Percentiles rank a stretch among this genome's conserved stretches.
Conservation (phyloP, 2,329 filamentous ascomycete species). For the Monosporascus sp. region DNA sequence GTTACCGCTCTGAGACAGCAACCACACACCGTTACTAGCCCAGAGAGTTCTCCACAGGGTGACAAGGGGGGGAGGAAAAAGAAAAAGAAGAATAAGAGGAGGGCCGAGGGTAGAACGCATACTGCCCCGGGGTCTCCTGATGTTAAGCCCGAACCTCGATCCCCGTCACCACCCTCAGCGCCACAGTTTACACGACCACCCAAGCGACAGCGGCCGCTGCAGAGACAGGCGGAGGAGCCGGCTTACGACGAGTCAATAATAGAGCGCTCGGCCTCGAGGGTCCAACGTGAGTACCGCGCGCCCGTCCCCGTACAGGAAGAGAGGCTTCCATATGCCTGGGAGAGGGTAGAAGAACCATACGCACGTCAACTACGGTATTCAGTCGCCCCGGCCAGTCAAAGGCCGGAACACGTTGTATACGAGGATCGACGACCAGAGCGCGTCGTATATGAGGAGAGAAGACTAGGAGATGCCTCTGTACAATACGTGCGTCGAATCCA, state of each 20-base stretch:
- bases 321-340: slow-evolving; percentile 27
- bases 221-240: slow-evolving; percentile 35
- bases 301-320: slow-evolving; percentile 15
- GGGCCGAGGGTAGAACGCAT: slow-evolving; percentile 43
- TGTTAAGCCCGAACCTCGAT: slow-evolving; percentile 62
- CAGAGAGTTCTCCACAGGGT: slow-evolving; percentile 55
- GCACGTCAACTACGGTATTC: slow-evolving; percentile 23
- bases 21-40: slow-evolving; percentile 44
- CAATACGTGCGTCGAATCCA: slow-evolving; percentile 33
- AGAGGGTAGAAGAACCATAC: slow-evolving; percentile 24
- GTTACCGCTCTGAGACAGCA: slow-evolving; percentile 52
- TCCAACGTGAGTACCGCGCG: slow-evolving; percentile 28
- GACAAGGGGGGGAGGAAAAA: slow-evolving; percentile 44
- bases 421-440: slow-evolving; percentile 27
- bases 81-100: slow-evolving; percentile 46
- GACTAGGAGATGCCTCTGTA: slow-evolving; percentile 22
- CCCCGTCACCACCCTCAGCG: slow-evolving; percentile 53
- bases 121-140: slow-evolving; percentile 45
- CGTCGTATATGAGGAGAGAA: slow-evolving; percentile 25
- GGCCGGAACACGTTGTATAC: slow-evolving; percentile 22
- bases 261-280: slow-evolving; percentile 32
- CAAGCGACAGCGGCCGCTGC: slow-evolving; percentile 50
- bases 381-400: slow-evolving; percentile 20
- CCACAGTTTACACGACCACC: slow-evolving; percentile 48
- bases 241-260: slow-evolving; percentile 42